phyloP scores from a whole-genome alignment of 257 asterid genomes.

The Przewalskia tangutica region DNA sequence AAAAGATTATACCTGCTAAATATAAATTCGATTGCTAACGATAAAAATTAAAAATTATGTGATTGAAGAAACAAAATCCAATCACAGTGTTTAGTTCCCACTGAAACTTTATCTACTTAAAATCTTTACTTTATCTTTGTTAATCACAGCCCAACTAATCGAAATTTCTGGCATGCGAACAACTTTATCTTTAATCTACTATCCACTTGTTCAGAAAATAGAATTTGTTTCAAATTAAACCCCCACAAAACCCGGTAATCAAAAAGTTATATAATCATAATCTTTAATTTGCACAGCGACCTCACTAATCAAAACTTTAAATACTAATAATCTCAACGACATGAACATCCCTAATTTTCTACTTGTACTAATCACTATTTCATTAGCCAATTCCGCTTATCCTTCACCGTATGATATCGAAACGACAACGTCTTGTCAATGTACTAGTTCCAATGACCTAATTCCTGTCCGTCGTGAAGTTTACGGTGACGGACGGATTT shows the following conservation, averaged over 20 bases:
- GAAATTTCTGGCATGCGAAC: too few relatives aligned
- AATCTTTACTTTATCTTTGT: too few relatives aligned
- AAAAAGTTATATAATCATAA: neutral
- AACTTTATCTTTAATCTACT: too few relatives aligned
- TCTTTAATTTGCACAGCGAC: neutral
- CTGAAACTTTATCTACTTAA: neutral
- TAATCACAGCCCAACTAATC: too few relatives aligned
- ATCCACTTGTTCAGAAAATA: neutral
- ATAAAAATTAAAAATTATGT: neutral
- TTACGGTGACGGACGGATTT: slow-evolving; percentile 70
- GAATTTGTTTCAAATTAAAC: neutral
- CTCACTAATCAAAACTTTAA: too few relatives aligned
- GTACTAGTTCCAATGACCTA: slow-evolving; percentile 19
- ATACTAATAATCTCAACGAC: neutral
- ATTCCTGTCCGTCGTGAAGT: slow-evolving; percentile 70
- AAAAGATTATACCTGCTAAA: too few relatives aligned
- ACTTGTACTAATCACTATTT: slow-evolving; percentile 23
- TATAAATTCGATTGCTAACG: too few relatives aligned
- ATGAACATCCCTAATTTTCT: neutral
- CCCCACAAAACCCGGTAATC: neutral
- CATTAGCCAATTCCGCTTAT: slow-evolving; percentile 19
- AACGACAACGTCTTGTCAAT: slow-evolving; percentile 1
- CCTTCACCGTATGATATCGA: slow-evolving; percentile 7
- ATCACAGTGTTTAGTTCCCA: neutral
- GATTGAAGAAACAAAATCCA: neutral